Base-by-base conservation (phyloP, 140 eudicot genomes). In the Stevia rebaudiana region DNA sequence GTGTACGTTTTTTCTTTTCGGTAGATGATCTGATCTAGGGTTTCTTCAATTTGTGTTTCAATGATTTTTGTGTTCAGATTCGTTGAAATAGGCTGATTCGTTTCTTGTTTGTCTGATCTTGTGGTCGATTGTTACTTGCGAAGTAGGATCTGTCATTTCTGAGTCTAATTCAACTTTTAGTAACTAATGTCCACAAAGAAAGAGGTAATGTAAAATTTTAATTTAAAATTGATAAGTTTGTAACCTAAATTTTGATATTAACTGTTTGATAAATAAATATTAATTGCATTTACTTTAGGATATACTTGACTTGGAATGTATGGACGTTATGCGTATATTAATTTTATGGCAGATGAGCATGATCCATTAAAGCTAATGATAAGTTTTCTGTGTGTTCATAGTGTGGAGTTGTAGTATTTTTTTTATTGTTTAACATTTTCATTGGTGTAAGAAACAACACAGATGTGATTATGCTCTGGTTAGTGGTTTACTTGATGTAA, bases 11-110 rank as follows among this genome's bases (percentile, higher is more conserved):
- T 7, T 6, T 53, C 24, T 23, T 52, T 39, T 23, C 6, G 22
- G 35, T 68, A 28, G 41, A 35, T 41, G 65, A 31, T 58, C 58
- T 70, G 39, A 19, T 31, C 24, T 58, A 44, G 75, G 60, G 60
- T 30, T 68, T 53, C 30, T 67, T 51, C 2, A 28, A 15, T 11
- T 21, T 30, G 28, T 25, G 17, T 58, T 57, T 17, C 8, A 8
- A 8, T 67, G 0, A 0, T 9, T 2, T 36, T 58, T 35, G 16
- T 21, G 19, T 12, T 41, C 17, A 8, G 10, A 8, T 17, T 17
- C 15, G 44, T 42, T n/a, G n/a, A n/a, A n/a, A n/a, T n/a, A n/a
- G n/a, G n/a, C 25, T 43, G 2, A 22, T 59, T 52, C 18, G 3
- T 52, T 18, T 19, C 8, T 51, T 11, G 19, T 1, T 52, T 37